phyloP scores from a whole-genome alignment of 345 rosid genomes.

The Cardiospermum halicacabum region DNA sequence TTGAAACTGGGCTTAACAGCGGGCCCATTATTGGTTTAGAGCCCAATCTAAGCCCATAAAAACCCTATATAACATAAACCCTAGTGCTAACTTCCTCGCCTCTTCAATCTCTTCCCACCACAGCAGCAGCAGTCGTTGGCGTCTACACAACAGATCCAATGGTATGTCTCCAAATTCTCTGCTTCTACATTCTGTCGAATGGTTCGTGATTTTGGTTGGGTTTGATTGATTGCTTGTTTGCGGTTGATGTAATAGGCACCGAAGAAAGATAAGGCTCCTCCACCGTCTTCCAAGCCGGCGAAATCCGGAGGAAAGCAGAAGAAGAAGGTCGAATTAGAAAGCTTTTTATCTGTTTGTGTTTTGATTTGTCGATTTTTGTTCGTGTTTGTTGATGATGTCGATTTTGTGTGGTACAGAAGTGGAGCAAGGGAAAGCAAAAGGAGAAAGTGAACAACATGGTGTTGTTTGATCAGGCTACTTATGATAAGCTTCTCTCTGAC shows the following conservation, averaged over 20 bases:
- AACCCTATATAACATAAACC: not conserved
- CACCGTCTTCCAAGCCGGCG: constrained; percentile 34
- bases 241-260: constrained; percentile 22
- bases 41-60: not conserved
- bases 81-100: not conserved
- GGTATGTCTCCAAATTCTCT: not conserved
- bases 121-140: not conserved
- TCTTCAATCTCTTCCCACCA: not conserved
- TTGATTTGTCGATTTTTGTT: not conserved
- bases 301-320: constrained; percentile 43
- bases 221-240: not conserved
- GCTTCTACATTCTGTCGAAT: no score
- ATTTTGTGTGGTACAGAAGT: constrained; percentile 41
- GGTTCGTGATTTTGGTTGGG: no score
- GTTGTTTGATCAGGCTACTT: constrained; percentile 74
- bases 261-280: constrained; percentile 43
- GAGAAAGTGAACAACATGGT: constrained; percentile 97
- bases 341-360: not conserved
- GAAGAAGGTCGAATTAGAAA: constrained; percentile 25
- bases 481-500: constrained; percentile 72
- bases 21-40: no score
- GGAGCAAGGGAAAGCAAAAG: constrained; percentile 94
- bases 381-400: not conserved
- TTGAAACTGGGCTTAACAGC: not conserved
- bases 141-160: constrained; percentile 7